phyloP scores from a whole-genome alignment of 768 basidiomycete genomes.

The Trametes coccinea region DNA sequence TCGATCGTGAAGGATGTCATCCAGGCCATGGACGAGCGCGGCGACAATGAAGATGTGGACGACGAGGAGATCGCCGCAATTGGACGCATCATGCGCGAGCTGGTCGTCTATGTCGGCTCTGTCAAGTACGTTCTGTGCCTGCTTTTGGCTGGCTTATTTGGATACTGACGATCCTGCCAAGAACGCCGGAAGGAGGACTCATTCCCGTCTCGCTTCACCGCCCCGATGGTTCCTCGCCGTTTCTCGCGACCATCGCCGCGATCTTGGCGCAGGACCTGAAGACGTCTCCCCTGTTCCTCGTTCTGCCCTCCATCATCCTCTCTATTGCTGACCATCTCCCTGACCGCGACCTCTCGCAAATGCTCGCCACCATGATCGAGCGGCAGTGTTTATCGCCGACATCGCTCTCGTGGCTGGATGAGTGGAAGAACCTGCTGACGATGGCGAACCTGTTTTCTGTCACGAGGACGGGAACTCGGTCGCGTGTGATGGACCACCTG shows the following conservation, averaged over 20 bases:
- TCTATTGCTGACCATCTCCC: slow-evolving; percentile 68
- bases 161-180: slow-evolving; percentile 21
- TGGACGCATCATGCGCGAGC: slow-evolving; percentile 58
- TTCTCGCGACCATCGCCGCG: slow-evolving; percentile 60
- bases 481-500: slow-evolving; percentile 57
- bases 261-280: slow-evolving; percentile 63
- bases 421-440: slow-evolving; percentile 62
- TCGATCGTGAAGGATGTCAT: slow-evolving; percentile 71
- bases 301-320: slow-evolving; percentile 63
- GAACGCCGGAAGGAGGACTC: slow-evolving; percentile 47
- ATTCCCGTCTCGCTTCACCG: slow-evolving; percentile 54
- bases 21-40: slow-evolving; percentile 63
- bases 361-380: slow-evolving; percentile 62
- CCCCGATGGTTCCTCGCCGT: slow-evolving; percentile 55
- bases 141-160: too few relatives aligned
- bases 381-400: slow-evolving; percentile 72
- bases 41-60: slow-evolving; percentile 60
- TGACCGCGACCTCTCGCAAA: slow-evolving; percentile 63
- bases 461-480: slow-evolving; percentile 51
- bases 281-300: slow-evolving; percentile 55
- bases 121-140: slow-evolving; percentile 50
- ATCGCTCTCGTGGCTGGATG: slow-evolving; percentile 67
- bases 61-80: slow-evolving; percentile 69
- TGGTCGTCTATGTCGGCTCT: slow-evolving; percentile 57
- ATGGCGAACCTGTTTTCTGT: slow-evolving; percentile 37